Conservation (phyloP, 176 grass and related monocot genomes). For the Poa annua region DNA sequence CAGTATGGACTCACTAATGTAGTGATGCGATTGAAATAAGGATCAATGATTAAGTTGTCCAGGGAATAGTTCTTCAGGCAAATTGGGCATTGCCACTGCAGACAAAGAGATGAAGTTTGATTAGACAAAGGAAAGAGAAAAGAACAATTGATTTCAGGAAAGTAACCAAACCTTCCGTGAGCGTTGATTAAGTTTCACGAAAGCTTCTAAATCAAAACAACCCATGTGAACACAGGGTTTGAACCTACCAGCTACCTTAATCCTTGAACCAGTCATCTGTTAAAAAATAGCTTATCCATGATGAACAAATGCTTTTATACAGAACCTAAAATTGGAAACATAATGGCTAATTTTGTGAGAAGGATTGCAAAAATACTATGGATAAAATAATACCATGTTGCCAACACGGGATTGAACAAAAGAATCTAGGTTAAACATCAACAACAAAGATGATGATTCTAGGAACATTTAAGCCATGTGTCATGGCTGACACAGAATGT, state of each 20-base stretch:
- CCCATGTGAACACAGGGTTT: constrained; percentile 89
- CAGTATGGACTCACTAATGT: constrained; percentile 66
- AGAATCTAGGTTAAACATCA: not conserved
- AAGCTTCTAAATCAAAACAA: constrained; percentile 97
- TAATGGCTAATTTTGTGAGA: not conserved
- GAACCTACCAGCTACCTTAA: constrained; percentile 87
- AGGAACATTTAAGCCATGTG: not conserved
- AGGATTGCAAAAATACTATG: constrained; percentile 7
- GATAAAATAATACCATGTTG: constrained; percentile 7
- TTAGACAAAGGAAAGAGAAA: constrained; percentile 11
- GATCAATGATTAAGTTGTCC: constrained; percentile 85
- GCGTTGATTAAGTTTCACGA: constrained; percentile 78
- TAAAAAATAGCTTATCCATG: constrained; percentile 31
- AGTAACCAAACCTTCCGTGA: constrained; percentile 75
- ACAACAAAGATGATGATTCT: not conserved
- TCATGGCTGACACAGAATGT: constrained; percentile 30
- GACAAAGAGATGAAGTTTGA: constrained; percentile 29
- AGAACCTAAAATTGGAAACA: not conserved
- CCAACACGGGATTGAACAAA: constrained; percentile 29
- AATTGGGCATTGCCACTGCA: constrained; percentile 98
- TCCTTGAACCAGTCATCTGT: constrained; percentile 87
- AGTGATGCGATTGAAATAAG: constrained; percentile 93
- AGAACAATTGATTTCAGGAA: constrained; percentile 9
- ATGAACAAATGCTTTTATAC: constrained; percentile 19
- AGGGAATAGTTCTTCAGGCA: constrained; percentile 89